Evolutionary conservation across 2,329 filamentous ascomycete genomes (phyloP), one percentile per base, ranked within the genome.

Genomic region (Helminthosporium solani): DNA sequence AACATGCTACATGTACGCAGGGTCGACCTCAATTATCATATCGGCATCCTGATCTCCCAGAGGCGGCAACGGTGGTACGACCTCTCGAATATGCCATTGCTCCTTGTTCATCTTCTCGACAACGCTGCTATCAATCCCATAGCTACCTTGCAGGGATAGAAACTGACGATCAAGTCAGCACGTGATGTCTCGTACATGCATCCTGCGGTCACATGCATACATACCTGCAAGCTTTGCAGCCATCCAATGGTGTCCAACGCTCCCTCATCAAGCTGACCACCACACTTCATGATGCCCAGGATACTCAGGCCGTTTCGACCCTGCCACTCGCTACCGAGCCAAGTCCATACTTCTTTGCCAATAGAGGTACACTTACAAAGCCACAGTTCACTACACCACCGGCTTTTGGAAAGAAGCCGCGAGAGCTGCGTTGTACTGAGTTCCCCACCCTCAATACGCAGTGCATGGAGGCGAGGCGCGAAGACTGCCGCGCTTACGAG

Each of bases 21-120:
- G 63, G 49, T 69, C 67, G 2, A 68, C 65, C 30, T 70, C 67
- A 38, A 70, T 64, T 5, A 60, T 21, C 16, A 45, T 47, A 18
- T 34, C 31, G 2, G n/a, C 44, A 14, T 54, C 46, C 9, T 37
- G 47, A 11, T 53, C 31, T 6, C 28, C 23, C 0, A 37, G 27
- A 6, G 39, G 38, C 2, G 51, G 34, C 19, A 42, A 44, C 3
- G 66, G 63, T 16, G 58, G 49, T 20, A 63, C 54, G 25, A 62
- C 45, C 15, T 59, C 43, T 18, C 51, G 47, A 11, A 68, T 62
- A 9, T 47, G 50, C 62, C 65, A 68, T n/a, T 46, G 35, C 1
- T 59, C 46, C 12, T 39, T 33, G 33, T 68, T 67, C 36, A 52
- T 47, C 21, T 44, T 42, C 33, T 63, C 55, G 7, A 65, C 40